Evolutionary conservation across 352 stramenopile genomes (phyloP).

Genomic region (Phytophthora pinifolia): DNA sequence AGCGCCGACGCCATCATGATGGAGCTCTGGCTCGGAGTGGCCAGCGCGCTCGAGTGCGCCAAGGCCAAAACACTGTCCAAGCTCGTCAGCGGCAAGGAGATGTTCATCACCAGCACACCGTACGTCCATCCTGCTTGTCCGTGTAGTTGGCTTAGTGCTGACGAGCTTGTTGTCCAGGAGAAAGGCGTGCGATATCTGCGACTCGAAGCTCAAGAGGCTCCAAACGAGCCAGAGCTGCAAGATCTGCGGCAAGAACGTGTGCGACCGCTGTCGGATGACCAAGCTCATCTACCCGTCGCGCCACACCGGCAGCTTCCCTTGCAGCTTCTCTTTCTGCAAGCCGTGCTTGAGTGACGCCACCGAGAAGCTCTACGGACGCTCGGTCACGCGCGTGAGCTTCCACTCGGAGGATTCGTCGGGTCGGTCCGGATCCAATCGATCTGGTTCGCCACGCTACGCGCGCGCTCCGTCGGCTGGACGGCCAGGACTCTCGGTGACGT

Average conservation of each 20-base stretch:
- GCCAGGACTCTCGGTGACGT: constrained; percentile 24
- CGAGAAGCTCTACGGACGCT: constrained; percentile 41
- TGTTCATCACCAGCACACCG: constrained; percentile 49
- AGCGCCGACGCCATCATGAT: constrained; percentile 52
- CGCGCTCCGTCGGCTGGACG: constrained; percentile 15
- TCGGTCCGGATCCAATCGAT: constrained; percentile 26
- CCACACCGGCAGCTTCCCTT: constrained; percentile 52
- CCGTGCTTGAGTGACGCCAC: constrained; percentile 49
- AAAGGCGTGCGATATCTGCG: constrained; percentile 63
- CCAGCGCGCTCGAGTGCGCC: constrained; percentile 51
- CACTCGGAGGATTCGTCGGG: constrained; percentile 42
- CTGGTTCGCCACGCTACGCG: constrained; percentile 19
- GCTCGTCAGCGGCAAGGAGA: constrained; percentile 50
- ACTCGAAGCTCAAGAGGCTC: constrained; percentile 53
- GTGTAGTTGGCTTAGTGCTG: constrained; percentile 1
- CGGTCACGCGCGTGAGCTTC: constrained; percentile 33
- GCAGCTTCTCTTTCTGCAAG: constrained; percentile 60
- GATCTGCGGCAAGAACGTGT: constrained; percentile 71
- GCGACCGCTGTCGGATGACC: constrained; percentile 57
- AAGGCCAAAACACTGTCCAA: constrained; percentile 61
- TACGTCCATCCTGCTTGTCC: constrained; percentile 20
- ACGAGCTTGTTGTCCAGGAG: constrained; percentile 16
- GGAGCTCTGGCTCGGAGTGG: constrained; percentile 64
- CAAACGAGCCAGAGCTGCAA: constrained; percentile 63
- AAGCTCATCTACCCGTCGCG: constrained; percentile 59